These are phyloP conservation scores for Aotearoamyces nothofagi DNA, from an alignment of 2,329 filamentous ascomycete genomes.

Conservation along the genomic window DNA sequence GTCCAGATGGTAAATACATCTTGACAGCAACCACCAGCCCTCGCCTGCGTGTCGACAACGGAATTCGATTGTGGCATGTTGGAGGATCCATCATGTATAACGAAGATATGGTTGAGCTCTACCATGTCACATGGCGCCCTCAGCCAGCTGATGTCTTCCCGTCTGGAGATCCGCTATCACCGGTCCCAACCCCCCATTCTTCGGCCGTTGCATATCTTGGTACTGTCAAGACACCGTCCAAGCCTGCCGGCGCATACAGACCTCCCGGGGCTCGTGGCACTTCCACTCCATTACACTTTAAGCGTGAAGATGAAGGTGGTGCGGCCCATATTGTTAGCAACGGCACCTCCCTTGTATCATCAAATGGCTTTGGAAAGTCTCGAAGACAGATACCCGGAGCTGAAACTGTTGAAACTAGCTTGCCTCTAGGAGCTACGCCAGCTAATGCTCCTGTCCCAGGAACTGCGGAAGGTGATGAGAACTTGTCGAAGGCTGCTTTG, in stretches of 20 bases:
- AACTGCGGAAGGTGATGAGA: constrained; percentile 45
- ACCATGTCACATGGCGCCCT: constrained; percentile 81
- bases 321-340: constrained; percentile 73
- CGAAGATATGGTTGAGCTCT: constrained; percentile 87
- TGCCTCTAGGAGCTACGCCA: constrained; percentile 54
- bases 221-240: constrained; percentile 85
- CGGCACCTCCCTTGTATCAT: constrained; percentile 45
- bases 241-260: constrained; percentile 92
- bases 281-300: constrained; percentile 83
- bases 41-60: constrained; percentile 89
- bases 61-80: constrained; percentile 89
- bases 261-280: constrained; percentile 86
- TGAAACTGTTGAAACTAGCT: constrained; percentile 49
- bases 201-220: constrained; percentile 73
- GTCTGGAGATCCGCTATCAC: constrained; percentile 55
- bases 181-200: constrained; percentile 62
- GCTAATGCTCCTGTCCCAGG: constrained; percentile 45
- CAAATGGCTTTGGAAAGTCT: constrained; percentile 66
- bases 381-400: constrained; percentile 79
- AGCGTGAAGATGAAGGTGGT: constrained; percentile 93
- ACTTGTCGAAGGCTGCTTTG: constrained; percentile 65
- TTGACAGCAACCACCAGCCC: constrained; percentile 97
- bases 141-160: constrained; percentile 43
- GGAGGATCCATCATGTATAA: constrained; percentile 84
- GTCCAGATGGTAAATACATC: constrained; percentile 87